Conservation (phyloP, 768 basidiomycete species). For the Lentinula lateritia region DNA sequence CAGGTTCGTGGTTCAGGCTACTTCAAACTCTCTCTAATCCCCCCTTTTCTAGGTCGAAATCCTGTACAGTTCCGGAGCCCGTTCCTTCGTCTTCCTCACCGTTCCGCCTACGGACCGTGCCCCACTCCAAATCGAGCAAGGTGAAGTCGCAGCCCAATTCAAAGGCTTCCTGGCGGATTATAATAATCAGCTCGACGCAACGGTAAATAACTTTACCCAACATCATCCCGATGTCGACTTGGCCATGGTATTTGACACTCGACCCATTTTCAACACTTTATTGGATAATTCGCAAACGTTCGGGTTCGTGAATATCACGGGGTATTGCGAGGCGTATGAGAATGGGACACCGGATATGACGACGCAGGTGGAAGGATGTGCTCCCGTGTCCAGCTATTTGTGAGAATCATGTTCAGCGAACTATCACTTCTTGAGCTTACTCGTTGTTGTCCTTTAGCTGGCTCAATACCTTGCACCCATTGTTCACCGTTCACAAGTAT, state of each 20-base stretch:
- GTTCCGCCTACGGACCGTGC: conserved; percentile 56
- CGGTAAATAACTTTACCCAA: conserved; percentile 32
- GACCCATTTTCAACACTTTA: conserved; percentile 52
- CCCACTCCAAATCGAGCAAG: conserved; percentile 40
- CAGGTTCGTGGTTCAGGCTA: conserved; percentile 20
- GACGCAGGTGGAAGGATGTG: conserved; percentile 53
- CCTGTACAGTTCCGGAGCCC: conserved; percentile 43
- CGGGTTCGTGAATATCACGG: conserved; percentile 54
- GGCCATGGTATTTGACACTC: conserved; percentile 48
- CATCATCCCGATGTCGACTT: conserved; percentile 37
- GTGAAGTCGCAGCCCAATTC: conserved; percentile 29
- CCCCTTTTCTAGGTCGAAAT: conserved; percentile 34
- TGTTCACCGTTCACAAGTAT: conserved; percentile 61
- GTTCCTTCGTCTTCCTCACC: conserved; percentile 57
- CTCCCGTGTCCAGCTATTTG: conserved; percentile 64
- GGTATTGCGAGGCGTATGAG: conserved; percentile 53
- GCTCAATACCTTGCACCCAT: conserved; percentile 55
- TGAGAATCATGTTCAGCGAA: conserved; percentile 23
- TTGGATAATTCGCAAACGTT: conserved; percentile 46
- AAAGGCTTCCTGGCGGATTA: conserved; percentile 36
- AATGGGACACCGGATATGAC: conserved; percentile 47
- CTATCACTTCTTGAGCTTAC: not conserved
- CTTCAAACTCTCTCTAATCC: not conserved
- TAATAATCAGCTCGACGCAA: conserved; percentile 40
- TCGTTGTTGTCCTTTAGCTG: conserved; percentile 31